These are phyloP conservation scores for Catharanthus roseus DNA, from an alignment of 257 asterid genomes.

Conservation along the genomic window DNA sequence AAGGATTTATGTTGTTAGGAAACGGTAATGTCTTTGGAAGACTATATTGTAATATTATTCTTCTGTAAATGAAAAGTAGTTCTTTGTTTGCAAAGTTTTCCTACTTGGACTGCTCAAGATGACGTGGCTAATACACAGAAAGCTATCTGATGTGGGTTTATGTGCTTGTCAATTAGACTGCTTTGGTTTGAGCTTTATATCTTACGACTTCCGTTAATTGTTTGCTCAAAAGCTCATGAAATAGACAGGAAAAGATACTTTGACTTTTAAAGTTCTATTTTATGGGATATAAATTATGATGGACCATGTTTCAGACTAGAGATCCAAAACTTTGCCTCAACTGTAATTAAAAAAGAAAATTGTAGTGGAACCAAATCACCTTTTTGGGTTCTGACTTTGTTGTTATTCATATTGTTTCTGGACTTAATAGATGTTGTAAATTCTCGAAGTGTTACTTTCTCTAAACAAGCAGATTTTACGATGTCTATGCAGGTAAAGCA, in stretches of 20 bases:
- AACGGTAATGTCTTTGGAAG: not conserved
- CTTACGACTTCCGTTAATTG: not conserved
- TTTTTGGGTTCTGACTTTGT: not conserved
- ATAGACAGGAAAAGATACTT: not conserved
- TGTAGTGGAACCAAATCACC: not conserved
- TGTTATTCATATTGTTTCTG: not conserved
- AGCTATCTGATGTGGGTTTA: not conserved
- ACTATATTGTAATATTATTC: not conserved
- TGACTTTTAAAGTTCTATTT: not conserved
- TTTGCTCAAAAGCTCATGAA: not conserved
- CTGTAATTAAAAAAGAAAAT: not conserved
- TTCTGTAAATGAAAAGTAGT: not conserved
- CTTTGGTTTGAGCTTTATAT: too few relatives aligned
- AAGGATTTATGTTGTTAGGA: not conserved
- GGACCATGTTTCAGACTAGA: not conserved
- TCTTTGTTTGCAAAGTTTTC: not conserved
- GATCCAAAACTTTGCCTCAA: too few relatives aligned
- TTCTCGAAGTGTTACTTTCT: not conserved
- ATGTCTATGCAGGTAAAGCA: conserved; percentile 57
- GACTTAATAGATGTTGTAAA: not conserved
- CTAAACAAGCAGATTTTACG: not conserved
- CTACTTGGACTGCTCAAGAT: not conserved
- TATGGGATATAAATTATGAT: not conserved
- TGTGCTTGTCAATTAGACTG: not conserved
- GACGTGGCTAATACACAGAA: not conserved